Evolutionary conservation across 306 rosid genomes (phyloP), one percentile per base, ranked within the genome.

Genomic region (Acacia melanoxylon): DNA sequence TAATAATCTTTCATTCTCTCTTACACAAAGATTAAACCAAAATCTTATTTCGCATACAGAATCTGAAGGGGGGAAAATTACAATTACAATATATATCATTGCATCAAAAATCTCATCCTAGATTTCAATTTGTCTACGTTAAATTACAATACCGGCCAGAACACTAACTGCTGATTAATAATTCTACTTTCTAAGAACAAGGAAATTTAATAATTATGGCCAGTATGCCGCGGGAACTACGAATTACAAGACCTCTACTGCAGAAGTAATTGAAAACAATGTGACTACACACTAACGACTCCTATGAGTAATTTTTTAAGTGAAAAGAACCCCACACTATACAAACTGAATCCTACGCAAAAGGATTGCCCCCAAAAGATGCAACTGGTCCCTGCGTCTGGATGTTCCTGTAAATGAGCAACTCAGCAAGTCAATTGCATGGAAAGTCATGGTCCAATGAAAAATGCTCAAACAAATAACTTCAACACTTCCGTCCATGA

Each of bases 321-420:
- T 15, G 67, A 76, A 78, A 58, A 69, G 20, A 65, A 8, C 31
- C 52, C 46, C 31, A 65, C 62, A 58, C n/a, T 80, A 51, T 66
- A 85, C 80, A 31, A 82, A 3, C 40, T 74, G 6, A 72, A 66
- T 79, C 75, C 89, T 91, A 94, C n/a, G 95, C 95, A 78, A 95
- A 95, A 72, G 97, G 98, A 85, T 95, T 95, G 68, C 97, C 95
- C 82, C 97, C 97, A 6, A 90, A 17, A 0, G 98, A 85, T 45
- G 93, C 90, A 68, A 90, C 92, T 20, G 91, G 85, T 63, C 92
- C 97, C 16, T 83, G 92, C 27, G 89, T 42, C 25, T 91, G 82
- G 59, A 87, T 87, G 59, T 82, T 91, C 92, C 97, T 94, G 94
- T 80, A 83, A 83, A 83, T 19, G 78, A 48, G 83, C 35, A 78